Conservation (phyloP, 129 eudicot genomes). For the Pittosporum tobira region DNA sequence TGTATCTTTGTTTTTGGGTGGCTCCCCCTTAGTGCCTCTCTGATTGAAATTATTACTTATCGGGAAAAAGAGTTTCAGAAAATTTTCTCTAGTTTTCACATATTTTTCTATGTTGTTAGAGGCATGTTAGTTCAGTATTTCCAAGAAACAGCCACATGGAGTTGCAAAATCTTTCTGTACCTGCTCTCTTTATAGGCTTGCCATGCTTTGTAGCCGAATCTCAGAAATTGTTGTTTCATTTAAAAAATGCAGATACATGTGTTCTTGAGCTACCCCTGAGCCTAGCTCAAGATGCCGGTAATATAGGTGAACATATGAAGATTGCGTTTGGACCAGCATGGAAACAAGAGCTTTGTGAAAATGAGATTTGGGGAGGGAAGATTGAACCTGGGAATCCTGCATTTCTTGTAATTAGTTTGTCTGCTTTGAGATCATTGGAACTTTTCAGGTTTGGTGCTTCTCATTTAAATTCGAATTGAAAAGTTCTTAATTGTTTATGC, state of each 20-base stretch:
- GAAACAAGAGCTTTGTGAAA: constrained; percentile 63
- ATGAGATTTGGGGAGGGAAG: constrained; percentile 37
- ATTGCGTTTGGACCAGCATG: constrained; percentile 68
- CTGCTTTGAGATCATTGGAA: constrained; percentile 79
- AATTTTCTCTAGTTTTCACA: too few species aligned
- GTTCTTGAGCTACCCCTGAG: constrained; percentile 46
- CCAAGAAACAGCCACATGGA: too few species aligned
- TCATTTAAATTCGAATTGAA: neutral
- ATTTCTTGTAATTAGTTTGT: constrained; percentile 69
- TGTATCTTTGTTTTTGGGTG: too few species aligned
- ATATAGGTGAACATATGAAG: constrained; percentile 56
- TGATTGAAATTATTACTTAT: too few species aligned
- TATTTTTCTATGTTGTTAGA: too few species aligned
- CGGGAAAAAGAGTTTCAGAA: too few species aligned
- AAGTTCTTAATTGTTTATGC: neutral
- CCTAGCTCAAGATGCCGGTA: constrained; percentile 39
- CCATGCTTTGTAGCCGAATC: too few species aligned
- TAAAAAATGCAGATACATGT: constrained; percentile 41
- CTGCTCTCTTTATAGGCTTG: neutral
- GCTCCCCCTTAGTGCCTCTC: too few species aligned
- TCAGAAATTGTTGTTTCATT: neutral
- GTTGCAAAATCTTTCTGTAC: too few species aligned
- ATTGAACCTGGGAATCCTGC: constrained; percentile 80
- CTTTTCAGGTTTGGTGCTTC: constrained; percentile 46
- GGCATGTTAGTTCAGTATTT: too few species aligned